Conservation (phyloP, 257 asterid species). For the Nemophila menziesii region DNA sequence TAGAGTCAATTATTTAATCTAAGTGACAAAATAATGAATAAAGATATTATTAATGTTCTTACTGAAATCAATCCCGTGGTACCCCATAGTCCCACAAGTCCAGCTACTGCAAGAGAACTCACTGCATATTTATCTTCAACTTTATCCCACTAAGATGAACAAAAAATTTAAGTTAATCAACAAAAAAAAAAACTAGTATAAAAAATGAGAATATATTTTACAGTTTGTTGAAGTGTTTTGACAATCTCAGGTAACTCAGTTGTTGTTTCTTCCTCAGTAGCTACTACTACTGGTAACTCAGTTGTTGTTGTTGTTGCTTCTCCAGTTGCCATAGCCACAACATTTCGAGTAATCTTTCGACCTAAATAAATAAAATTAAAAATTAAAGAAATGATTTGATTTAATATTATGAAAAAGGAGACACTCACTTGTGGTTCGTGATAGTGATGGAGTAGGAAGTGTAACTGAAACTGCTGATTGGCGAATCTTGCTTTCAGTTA, state of each 20-base stretch:
- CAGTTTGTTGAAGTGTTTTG: constrained; percentile 48
- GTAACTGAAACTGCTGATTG: constrained; percentile 21
- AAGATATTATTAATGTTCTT: constrained; percentile 2
- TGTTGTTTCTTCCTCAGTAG: constrained; percentile 27
- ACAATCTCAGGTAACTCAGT: constrained; percentile 56
- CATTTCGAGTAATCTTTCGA: constrained; percentile 45
- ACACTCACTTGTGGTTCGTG: constrained; percentile 32
- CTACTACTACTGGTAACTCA: neutral
- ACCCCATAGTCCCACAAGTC: constrained; percentile 43
- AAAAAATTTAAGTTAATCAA: neutral
- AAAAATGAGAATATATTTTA: constrained; percentile 9
- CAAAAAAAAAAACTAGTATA: neutral
- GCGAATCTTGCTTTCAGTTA: constrained; percentile 35
- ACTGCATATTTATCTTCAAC: constrained; percentile 87
- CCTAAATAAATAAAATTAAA: constrained; percentile 20
- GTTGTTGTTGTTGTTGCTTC: neutral
- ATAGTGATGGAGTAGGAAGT: constrained; percentile 23
- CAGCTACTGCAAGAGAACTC: constrained; percentile 58
- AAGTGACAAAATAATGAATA: neutral
- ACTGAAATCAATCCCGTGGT: constrained; percentile 66
- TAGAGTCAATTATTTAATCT: neutral
- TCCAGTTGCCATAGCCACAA: constrained; percentile 60
- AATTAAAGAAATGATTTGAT: neutral
- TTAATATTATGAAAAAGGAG: neutral
- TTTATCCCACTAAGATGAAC: constrained; percentile 67